Evolutionary conservation across 2,329 filamentous ascomycete species (phyloP).

Genomic region (Trichoderma semiorbis): DNA sequence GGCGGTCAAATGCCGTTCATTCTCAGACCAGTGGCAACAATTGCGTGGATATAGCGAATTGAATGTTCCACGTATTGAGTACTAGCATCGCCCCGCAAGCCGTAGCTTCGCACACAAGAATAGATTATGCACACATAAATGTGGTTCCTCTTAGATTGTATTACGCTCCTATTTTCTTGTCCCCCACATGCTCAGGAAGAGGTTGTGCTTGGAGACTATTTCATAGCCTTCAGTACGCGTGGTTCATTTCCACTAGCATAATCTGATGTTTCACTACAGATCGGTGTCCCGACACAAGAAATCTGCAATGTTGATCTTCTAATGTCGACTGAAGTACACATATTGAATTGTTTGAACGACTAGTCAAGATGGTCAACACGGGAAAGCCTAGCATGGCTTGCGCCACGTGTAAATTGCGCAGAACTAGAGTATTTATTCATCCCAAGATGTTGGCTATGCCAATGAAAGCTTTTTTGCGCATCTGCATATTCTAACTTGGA

Average conservation of each 20-base stretch:
- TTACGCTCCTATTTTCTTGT: neutral
- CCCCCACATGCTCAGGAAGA: neutral
- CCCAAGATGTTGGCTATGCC: neutral
- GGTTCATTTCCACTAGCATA: neutral
- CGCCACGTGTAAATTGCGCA: constrained; percentile 23
- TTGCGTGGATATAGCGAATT: neutral
- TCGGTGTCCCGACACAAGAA: neutral
- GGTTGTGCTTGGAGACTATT: neutral
- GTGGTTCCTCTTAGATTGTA: neutral
- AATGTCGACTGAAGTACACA: neutral
- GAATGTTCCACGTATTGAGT: neutral
- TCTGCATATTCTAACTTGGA: neutral
- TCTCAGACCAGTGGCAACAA: neutral
- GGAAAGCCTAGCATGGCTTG: constrained; percentile 24
- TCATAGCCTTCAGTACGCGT: neutral
- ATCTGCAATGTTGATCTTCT: neutral
- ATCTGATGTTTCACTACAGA: neutral
- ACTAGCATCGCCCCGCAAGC: neutral
- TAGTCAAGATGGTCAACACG: neutral
- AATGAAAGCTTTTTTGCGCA: neutral
- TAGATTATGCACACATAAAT: neutral
- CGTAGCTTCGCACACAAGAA: neutral
- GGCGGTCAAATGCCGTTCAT: neutral
- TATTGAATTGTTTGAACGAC: neutral
- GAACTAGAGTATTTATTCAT: constrained; percentile 21